Base-by-base conservation (phyloP, 2,329 filamentous ascomycete genomes). In the Botryosphaeria dothidea region DNA sequence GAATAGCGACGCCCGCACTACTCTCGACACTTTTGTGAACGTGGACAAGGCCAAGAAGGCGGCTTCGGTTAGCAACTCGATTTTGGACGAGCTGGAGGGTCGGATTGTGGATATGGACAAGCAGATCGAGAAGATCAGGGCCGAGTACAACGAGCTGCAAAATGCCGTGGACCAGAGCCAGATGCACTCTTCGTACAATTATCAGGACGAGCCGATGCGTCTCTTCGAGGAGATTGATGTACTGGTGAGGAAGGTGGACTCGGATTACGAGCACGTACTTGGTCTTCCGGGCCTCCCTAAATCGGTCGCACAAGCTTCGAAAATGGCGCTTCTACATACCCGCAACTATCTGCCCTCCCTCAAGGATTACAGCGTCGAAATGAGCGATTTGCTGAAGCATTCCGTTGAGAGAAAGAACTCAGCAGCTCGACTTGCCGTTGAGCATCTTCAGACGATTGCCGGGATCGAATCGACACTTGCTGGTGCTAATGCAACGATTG, bases 161-260 rank as follows among this genome's bases (percentile, higher is more conserved):
- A 70, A 73, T 36, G 78, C 79, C 9, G 77, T 83, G 17, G 78
- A 81, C 21, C 77, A 81, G 67, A 78, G 81, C 67, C 78, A 79
- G 66, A 77, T 72, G 65, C 85, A 83, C 56, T 90, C 84, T 23
- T 78, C 84, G 5, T 74, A 88, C 52, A 80, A 83, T 19, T 88
- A 87, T 66, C 82, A 81, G 46, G 84, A 87, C 56, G 91, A 93
- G 68, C 84, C 90, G 4, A 78, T 81, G 23, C 88, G 90, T 67
- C 81, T 97, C 6, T 82, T 95, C 57, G 86, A 92, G 67, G 95
- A 98, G 74, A 92, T 98, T 48, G 90, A 94, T 73, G 90, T 92
- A 0, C 84, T 98, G 64, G 89, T 89, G 60, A 92, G 88, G 71
- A 97, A 97, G 78, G 91, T 99, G 57, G 88, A 89, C 54, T 91